Evolutionary conservation across 108 stramenopile species (phyloP).

Genomic region (Chaetoceros tenuissimus): DNA sequence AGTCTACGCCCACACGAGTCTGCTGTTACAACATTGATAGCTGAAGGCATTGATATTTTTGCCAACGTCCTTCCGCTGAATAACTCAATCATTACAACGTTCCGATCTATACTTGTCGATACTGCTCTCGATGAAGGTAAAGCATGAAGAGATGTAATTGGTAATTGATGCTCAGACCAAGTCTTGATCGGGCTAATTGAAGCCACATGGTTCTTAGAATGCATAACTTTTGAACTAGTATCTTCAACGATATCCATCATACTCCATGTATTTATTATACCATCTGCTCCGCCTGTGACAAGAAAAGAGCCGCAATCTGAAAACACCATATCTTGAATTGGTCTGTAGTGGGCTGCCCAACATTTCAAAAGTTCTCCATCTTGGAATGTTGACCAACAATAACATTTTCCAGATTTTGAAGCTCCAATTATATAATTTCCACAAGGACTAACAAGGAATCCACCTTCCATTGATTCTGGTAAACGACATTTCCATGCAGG

Average conservation of each 20-base stretch:
- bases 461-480: slow-evolving; percentile 50
- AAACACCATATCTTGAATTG: slow-evolving; percentile 45
- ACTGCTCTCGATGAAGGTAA: slow-evolving; percentile 41
- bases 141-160: slow-evolving; percentile 33
- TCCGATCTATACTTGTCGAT: slow-evolving; percentile 53
- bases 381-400: slow-evolving; percentile 43
- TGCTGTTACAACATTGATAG: slow-evolving; percentile 25
- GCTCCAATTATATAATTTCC: slow-evolving; percentile 60
- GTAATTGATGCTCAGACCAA: slow-evolving; percentile 66
- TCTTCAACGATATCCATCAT: slow-evolving; percentile 46
- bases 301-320: slow-evolving; percentile 55
- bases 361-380: slow-evolving; percentile 50
- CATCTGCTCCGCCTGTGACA: slow-evolving; percentile 77
- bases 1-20: slow-evolving; percentile 35
- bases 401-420: slow-evolving; percentile 44
- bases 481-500: slow-evolving; percentile 60
- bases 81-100: slow-evolving; percentile 52
- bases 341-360: slow-evolving; percentile 69
- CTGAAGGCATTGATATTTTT: slow-evolving; percentile 46
- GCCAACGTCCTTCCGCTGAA: slow-evolving; percentile 46
- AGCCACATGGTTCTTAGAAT: background rate
- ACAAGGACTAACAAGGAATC: slow-evolving; percentile 44
- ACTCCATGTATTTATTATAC: slow-evolving; percentile 65
- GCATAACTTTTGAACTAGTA: slow-evolving; percentile 3
- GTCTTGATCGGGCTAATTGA: slow-evolving; percentile 36